Evolutionary conservation across 176 grass and related monocot species (phyloP), one percentile per base, ranked within the genome.

Genomic region (Zea luxurians): DNA sequence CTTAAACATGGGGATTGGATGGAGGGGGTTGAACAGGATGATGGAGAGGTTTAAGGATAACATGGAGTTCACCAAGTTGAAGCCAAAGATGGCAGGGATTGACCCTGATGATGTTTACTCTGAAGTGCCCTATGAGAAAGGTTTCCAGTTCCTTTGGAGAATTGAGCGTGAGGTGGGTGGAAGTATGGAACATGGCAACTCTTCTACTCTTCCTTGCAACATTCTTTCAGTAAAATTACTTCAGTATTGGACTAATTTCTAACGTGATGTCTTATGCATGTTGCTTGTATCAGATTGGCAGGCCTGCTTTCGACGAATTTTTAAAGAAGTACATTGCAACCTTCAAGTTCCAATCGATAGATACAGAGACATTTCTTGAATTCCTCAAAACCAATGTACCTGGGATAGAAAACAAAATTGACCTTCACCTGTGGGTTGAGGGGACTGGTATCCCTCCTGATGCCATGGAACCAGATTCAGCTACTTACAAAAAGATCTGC

Each of bases 11-110:
- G n/a, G n/a, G n/a, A n/a, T n/a, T n/a, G n/a, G n/a, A n/a, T n/a
- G n/a, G n/a, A n/a, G n/a, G n/a, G n/a, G n/a, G n/a, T n/a, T n/a
- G n/a, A n/a, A n/a, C n/a, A n/a, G n/a, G n/a, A n/a, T n/a, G n/a
- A n/a, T n/a, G n/a, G n/a, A n/a, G n/a, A n/a, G n/a, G n/a, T n/a
- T n/a, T n/a, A n/a, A n/a, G 44, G 92, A 98, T 89, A 92, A 89
- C 70, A 89, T 98, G 95, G 95, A 98, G 44, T 98, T 94, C 47
- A 98, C 95, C 18, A 98, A 98, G 64, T 82, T 98, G 74, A 98
- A 98, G 54, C 91, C 95, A 0, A 94, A 90, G 7, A 90, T 98
- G 55, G 89, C 79, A 78, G 95, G 92, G 27, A 80, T 98, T 60
- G 89, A 94, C 52, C 95, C 95, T 38, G 95, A 98, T 64, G 91